These are phyloP conservation scores for Alternaria rosae DNA, from an alignment of 2,329 filamentous ascomycete genomes.

Conservation along the genomic window DNA sequence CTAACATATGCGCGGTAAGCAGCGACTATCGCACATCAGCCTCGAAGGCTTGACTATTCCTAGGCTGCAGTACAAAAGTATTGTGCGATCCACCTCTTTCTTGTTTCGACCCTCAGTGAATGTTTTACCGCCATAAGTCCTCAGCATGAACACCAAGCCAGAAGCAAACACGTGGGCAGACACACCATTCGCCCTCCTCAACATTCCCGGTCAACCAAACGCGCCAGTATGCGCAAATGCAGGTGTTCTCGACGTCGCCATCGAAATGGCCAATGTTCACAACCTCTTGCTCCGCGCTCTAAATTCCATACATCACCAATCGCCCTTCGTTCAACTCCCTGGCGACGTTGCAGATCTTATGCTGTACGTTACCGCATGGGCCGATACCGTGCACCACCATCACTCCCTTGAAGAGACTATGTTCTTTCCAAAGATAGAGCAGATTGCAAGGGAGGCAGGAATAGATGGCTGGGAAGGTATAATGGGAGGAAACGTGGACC, in stretches of 20 bases:
- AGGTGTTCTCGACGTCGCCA: constrained; percentile 37
- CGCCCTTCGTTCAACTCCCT: constrained; percentile 22
- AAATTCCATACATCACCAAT: constrained; percentile 49
- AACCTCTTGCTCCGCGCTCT: constrained; percentile 48
- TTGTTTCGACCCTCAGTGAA: too few species aligned
- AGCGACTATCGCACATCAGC: neutral
- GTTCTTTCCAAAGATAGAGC: constrained; percentile 48
- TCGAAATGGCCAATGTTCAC: constrained; percentile 47
- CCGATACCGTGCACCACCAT: constrained; percentile 48
- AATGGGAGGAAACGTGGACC: constrained; percentile 45
- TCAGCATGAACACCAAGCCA: neutral
- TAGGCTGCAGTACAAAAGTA: too few species aligned
- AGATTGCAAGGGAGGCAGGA: constrained; percentile 35
- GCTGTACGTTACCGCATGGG: constrained; percentile 43
- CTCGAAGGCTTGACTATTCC: neutral
- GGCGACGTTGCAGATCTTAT: constrained; percentile 37
- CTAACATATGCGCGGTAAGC: neutral
- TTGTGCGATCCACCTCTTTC: too few species aligned
- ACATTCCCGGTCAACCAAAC: constrained; percentile 17
- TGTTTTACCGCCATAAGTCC: too few species aligned
- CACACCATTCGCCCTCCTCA: constrained; percentile 19
- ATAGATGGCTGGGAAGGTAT: neutral
- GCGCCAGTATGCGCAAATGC: constrained; percentile 36
- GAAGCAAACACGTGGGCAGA: constrained; percentile 15
- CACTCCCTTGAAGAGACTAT: constrained; percentile 45